Percentiles rank a stretch among this genome's conserved stretches.
These are phyloP conservation scores for Parathielavia appendiculata DNA, from an alignment of 495 filamentous ascomycete species.

Conservation along the genomic window DNA sequence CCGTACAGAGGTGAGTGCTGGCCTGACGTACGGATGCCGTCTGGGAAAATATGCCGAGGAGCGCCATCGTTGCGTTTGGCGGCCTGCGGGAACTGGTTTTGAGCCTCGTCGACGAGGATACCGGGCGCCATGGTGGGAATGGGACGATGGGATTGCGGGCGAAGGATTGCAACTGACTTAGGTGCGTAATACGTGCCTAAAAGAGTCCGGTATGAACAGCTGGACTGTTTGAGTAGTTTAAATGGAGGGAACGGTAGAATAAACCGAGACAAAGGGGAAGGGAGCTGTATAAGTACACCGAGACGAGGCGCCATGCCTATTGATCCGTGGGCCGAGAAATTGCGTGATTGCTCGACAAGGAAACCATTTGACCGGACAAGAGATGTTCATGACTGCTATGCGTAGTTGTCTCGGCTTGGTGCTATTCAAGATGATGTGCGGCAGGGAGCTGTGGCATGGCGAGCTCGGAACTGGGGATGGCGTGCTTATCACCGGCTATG, in stretches of 20 bases:
- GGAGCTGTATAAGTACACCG: no score
- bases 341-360: background rate
- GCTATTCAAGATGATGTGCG: background rate
- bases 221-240: no score
- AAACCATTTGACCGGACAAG: background rate
- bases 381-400: background rate
- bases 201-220: no score
- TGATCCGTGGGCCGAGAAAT: background rate
- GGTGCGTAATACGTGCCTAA: no score
- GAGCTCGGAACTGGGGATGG: slow-evolving; percentile 20
- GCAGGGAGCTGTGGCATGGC: slow-evolving; percentile 18
- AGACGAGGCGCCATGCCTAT: no score
- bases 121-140: slow-evolving; percentile 32
- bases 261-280: no score
- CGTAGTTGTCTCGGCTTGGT: background rate
- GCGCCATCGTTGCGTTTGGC: slow-evolving; percentile 25
- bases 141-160: background rate
- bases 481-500: slow-evolving; percentile 25
- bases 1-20: slow-evolving; percentile 72
- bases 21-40: slow-evolving; percentile 62
- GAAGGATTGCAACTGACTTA: no score
- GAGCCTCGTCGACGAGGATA: slow-evolving; percentile 29
- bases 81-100: background rate
- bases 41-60: slow-evolving; percentile 38
- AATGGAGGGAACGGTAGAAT: no score